A percentile compares a stretch with the other conserved stretches of the same genome.
Conservation (phyloP, 495 filamentous ascomycete genomes). For the Daldinia bambusicola region DNA sequence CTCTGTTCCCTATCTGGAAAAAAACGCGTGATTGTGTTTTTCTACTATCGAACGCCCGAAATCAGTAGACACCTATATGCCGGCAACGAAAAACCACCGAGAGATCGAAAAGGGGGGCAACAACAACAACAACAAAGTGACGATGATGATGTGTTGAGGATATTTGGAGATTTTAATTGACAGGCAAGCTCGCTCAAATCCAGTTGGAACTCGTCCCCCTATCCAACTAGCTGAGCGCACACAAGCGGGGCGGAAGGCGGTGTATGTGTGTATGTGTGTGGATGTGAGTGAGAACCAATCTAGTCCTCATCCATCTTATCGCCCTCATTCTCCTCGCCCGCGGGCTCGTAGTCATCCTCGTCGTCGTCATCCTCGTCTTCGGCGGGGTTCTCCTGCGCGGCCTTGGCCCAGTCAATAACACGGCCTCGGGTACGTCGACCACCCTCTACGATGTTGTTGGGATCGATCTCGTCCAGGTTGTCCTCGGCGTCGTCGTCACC, state of each 20-base stretch:
- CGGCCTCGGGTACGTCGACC: slow-evolving; percentile 86
- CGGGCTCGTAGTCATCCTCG: slow-evolving; percentile 69
- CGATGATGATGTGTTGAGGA: slow-evolving; percentile 15
- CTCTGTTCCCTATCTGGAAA: slow-evolving; percentile 24
- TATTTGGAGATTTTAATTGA: slow-evolving; percentile 10
- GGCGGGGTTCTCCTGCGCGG: slow-evolving; percentile 71
- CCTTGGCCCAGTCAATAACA: slow-evolving; percentile 86
- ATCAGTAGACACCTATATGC: slow-evolving; percentile 16
- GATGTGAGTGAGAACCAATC: not conserved
- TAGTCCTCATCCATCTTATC: slow-evolving; percentile 64
- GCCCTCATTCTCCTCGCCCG: slow-evolving; percentile 46
- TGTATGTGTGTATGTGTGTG: not conserved
- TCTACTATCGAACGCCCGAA: slow-evolving; percentile 19
- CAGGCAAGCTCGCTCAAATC: slow-evolving; percentile 11
- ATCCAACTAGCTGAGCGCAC: slow-evolving; percentile 24
- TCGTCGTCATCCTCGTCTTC: slow-evolving; percentile 84
- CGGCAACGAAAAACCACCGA: slow-evolving; percentile 8
- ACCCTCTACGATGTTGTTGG: slow-evolving; percentile 80
- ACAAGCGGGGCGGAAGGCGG: not conserved
- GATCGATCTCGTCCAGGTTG: slow-evolving; percentile 89
- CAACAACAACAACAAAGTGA: not conserved
- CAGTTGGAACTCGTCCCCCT: slow-evolving; percentile 20
- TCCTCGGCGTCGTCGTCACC: slow-evolving; percentile 80
- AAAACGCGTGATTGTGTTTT: slow-evolving; percentile 17
- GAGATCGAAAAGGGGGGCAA: slow-evolving; percentile 18